These are phyloP conservation scores for Fennellomyces sp. DNA, from an alignment of 371 early-diverging fungal species.

Conservation along the genomic window DNA sequence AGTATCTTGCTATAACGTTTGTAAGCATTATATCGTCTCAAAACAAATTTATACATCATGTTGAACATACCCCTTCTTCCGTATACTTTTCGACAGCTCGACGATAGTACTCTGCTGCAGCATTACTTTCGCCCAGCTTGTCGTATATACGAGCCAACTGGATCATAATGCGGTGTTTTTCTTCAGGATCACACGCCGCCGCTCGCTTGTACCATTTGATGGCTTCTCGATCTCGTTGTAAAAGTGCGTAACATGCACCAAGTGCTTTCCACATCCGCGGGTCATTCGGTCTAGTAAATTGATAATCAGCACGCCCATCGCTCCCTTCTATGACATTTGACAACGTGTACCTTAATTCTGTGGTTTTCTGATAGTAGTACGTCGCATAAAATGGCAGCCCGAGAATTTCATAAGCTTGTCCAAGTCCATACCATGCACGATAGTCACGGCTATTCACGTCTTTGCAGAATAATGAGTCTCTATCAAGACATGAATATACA, in stretches of 20 bases:
- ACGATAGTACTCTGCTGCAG: slow-evolving; percentile 65
- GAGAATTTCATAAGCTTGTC: slow-evolving; percentile 89
- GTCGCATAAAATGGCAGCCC: slow-evolving; percentile 81
- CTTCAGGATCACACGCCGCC: slow-evolving; percentile 55
- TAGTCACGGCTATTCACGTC: slow-evolving; percentile 88
- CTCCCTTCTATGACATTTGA: neutral
- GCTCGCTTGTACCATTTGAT: slow-evolving; percentile 74
- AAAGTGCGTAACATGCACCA: slow-evolving; percentile 67
- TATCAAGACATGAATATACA: neutral
- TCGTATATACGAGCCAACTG: slow-evolving; percentile 63
- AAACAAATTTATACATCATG: neutral
- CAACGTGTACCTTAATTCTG: slow-evolving; percentile 57
- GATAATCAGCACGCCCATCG: no score
- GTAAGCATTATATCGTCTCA: neutral
- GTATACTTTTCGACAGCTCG: slow-evolving; percentile 47
- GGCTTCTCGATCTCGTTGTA: slow-evolving; percentile 58
- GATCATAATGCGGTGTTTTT: slow-evolving; percentile 45
- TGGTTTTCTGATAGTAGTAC: slow-evolving; percentile 83
- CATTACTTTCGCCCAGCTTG: slow-evolving; percentile 47
- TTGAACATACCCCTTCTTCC: slow-evolving; percentile 37
- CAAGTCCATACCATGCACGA: slow-evolving; percentile 94
- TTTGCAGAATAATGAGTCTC: neutral
- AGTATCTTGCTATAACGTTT: slow-evolving; percentile 31
- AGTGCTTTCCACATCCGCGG: slow-evolving; percentile 81
- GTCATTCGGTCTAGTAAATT: slow-evolving; percentile 67